Conservation (phyloP, 208 protist species). For the Perkinsela sp. region DNA sequence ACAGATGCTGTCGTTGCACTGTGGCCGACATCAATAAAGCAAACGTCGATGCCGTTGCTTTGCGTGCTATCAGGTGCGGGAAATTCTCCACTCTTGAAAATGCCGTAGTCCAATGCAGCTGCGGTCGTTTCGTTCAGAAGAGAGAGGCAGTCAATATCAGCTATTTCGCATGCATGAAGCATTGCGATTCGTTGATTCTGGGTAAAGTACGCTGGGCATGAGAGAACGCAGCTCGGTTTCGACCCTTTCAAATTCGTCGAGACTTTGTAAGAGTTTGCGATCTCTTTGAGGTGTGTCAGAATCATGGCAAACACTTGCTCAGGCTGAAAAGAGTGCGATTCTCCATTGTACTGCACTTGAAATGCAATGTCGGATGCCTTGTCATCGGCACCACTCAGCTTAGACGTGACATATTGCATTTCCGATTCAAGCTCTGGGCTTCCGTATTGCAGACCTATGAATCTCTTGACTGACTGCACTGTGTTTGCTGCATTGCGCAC, state of each 20-base stretch:
- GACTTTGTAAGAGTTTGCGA: constrained; percentile 20
- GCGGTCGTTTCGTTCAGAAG: constrained; percentile 65
- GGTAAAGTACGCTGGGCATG: constrained; percentile 54
- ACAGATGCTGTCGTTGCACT: constrained; percentile 29
- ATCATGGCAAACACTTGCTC: constrained; percentile 71
- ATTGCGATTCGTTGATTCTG: constrained; percentile 39
- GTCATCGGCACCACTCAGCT: constrained; percentile 18
- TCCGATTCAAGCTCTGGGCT: constrained; percentile 21
- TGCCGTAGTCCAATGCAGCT: constrained; percentile 57
- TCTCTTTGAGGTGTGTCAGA: constrained; percentile 31
- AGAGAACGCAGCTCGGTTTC: constrained; percentile 29
- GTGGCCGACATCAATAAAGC: constrained; percentile 63
- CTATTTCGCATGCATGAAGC: constrained; percentile 45
- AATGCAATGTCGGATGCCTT: constrained; percentile 28
- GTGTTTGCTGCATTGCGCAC: constrained; percentile 57
- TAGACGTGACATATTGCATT: constrained; percentile 23
- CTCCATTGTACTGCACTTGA: constrained; percentile 34
- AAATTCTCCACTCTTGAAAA: constrained; percentile 38
- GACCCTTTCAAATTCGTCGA: not conserved
- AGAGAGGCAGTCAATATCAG: constrained; percentile 49
- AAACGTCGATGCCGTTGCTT: constrained; percentile 33
- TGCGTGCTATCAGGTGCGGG: constrained; percentile 23
- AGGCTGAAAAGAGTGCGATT: constrained; percentile 36
- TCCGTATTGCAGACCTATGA: constrained; percentile 50
- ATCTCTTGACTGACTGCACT: constrained; percentile 42